Conservation (phyloP, 208 protist genomes). For the Acanthamoeba lenticulata region DNA sequence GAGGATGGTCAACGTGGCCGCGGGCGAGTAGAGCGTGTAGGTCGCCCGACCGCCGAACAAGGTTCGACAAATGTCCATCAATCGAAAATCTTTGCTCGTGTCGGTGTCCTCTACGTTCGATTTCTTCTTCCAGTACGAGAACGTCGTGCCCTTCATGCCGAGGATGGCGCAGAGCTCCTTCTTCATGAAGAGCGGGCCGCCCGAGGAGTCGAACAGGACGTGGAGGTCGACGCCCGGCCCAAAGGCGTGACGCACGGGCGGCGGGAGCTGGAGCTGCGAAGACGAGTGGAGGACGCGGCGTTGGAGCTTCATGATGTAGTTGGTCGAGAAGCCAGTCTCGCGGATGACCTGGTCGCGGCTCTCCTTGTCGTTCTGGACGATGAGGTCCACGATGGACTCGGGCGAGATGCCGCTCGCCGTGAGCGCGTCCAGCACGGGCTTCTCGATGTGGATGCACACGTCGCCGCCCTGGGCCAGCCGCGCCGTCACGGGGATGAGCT, state of each 20-base stretch:
- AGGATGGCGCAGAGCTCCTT: constrained; percentile 53
- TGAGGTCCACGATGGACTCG: constrained; percentile 49
- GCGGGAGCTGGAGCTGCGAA: constrained; percentile 26
- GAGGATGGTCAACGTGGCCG: constrained; percentile 29
- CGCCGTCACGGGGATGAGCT: not conserved
- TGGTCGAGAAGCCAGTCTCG: constrained; percentile 59
- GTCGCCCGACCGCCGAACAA: constrained; percentile 6
- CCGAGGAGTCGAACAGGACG: constrained; percentile 40
- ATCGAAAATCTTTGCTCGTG: constrained; percentile 46
- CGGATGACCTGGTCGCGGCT: constrained; percentile 42
- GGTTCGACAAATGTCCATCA: constrained; percentile 37
- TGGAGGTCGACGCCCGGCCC: not conserved
- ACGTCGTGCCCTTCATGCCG: constrained; percentile 59
- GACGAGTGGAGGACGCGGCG: constrained; percentile 49
- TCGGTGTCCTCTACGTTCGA: constrained; percentile 39
- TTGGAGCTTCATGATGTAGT: constrained; percentile 63
- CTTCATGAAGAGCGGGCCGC: constrained; percentile 42
- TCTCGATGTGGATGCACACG: constrained; percentile 35
- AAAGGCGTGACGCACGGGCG: constrained; percentile 12
- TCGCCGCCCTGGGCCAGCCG: not conserved
- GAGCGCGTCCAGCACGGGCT: constrained; percentile 35
- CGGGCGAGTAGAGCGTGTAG: constrained; percentile 57
- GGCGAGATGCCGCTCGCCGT: constrained; percentile 13
- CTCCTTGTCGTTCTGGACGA: constrained; percentile 57
- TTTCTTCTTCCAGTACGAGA: constrained; percentile 61